Base-by-base conservation (phyloP, 192 early-diverging fungal species). In the Coemansia furcata region DNA sequence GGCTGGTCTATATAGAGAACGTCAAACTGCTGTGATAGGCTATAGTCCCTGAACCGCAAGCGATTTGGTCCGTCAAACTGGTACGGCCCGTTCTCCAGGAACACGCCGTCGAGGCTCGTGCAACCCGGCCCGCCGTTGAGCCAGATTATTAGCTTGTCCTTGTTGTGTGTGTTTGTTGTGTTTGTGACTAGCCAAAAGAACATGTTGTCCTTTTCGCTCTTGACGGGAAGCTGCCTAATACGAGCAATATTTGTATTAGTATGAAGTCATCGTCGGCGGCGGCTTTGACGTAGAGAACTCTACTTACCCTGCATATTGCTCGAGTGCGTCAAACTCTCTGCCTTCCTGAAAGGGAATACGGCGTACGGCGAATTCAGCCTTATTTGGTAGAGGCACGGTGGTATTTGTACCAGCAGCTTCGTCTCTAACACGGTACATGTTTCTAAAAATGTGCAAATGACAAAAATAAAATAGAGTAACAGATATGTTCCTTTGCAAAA, bases 11-110 rank as follows among this genome's bases (percentile, higher is more conserved):
- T 66, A 47, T 84, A 87, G 6, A 85, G 65, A 5, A 85, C 80
- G 36, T 76, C 84, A 14, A 79, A 78, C 40, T 82, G 80, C 63
- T 75, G 75, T 49, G 80, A 81, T 66, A 77, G 65, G 47, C 72
- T 73, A 67, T 65, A 73, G 44, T 66, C 64, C 32, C 76, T 79
- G 62, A 73, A 71, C 3, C 39, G 52, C 26, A 85, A 68, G 17
- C 52, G 49, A 33, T 76, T 73, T 59, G 63, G 39, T 29, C 64
- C 63, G 40, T 47, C 49, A 46, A 90, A 80, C 63, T 80, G 67
- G 65, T 83, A 90, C 17, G 86, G 87, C 3, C 87, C 86, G 73
- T 88, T 89, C 66, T 89, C 90, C 76, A 90, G 74, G 47, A 89
- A 84, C 60, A 88, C 79, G 32, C 90, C 90, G 67, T 88, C 87